Conservation (phyloP, 1,284 basidiomycete genomes). For the Cryptococcus floricola region DNA sequence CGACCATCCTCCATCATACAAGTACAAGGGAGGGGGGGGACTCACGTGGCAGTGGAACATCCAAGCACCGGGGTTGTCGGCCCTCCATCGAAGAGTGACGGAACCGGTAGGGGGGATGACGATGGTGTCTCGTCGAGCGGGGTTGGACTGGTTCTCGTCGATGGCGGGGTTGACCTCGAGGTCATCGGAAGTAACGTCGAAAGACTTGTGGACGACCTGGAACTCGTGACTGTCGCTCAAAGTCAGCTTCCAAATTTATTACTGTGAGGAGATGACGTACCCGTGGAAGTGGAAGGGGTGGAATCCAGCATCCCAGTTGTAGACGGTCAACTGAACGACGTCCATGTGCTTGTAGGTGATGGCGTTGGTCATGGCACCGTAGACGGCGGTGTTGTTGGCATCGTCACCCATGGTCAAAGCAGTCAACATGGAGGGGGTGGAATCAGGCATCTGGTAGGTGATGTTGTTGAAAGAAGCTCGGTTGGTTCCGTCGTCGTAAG, state of each 20-base stretch:
- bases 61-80: constrained; percentile 56
- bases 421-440: constrained; percentile 72
- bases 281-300: constrained; percentile 54
- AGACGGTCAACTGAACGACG: constrained; percentile 73
- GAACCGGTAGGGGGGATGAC: constrained; percentile 51
- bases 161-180: constrained; percentile 69
- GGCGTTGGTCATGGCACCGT: constrained; percentile 66
- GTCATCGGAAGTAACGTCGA: constrained; percentile 73
- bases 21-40: not conserved
- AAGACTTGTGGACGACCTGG: constrained; percentile 68
- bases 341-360: constrained; percentile 70
- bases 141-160: constrained; percentile 71
- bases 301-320: constrained; percentile 63
- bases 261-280: constrained; percentile 11
- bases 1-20: too few species aligned
- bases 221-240: constrained; percentile 62
- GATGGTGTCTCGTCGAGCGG: constrained; percentile 69
- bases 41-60: constrained; percentile 50
- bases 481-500: constrained; percentile 50
- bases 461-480: constrained; percentile 41
- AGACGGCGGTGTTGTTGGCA: constrained; percentile 64
- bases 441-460: constrained; percentile 48
- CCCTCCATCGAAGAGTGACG: constrained; percentile 50
- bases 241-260: too few species aligned
- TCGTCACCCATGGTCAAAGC: constrained; percentile 69